Conservation (phyloP, 768 basidiomycete species). For the Zangia roseola region DNA sequence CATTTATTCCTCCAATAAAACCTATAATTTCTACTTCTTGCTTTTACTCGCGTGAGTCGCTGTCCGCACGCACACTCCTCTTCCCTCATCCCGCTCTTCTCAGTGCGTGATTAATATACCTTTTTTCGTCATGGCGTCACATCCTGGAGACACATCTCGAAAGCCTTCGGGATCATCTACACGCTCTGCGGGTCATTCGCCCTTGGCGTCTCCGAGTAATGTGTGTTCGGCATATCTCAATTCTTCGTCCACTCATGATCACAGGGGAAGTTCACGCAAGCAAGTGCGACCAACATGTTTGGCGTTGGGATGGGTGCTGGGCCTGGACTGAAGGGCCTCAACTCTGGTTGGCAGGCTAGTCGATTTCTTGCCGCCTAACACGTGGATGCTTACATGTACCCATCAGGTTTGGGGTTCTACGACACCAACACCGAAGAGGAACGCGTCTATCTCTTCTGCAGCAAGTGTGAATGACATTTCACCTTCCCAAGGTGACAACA, state of each 20-base stretch:
- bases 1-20: conserved; percentile 33
- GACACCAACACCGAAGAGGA: conserved; percentile 50
- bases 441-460: conserved; percentile 61
- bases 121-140: conserved; percentile 32
- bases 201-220: conserved; percentile 56
- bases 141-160: conserved; percentile 47
- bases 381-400: conserved; percentile 7
- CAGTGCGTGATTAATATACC: conserved; percentile 32
- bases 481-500: conserved; percentile 43
- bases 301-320: conserved; percentile 49
- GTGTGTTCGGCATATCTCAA: conserved; percentile 36
- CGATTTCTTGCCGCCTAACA: conserved; percentile 6
- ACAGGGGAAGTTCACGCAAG: conserved; percentile 47
- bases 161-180: conserved; percentile 72
- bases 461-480: conserved; percentile 51
- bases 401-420: conserved; percentile 58
- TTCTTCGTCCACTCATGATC: conserved; percentile 30
- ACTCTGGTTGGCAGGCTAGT: conserved; percentile 68
- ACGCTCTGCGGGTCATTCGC: conserved; percentile 62
- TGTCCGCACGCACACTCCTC: conserved; percentile 4
- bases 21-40: conserved; percentile 32
- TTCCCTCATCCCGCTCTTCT: conserved; percentile 16
- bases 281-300: conserved; percentile 48
- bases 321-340: conserved; percentile 49
- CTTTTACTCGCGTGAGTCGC: conserved; percentile 30